Conservation (phyloP, 106 monocot species). For the Dactylorhiza incarnata region DNA sequence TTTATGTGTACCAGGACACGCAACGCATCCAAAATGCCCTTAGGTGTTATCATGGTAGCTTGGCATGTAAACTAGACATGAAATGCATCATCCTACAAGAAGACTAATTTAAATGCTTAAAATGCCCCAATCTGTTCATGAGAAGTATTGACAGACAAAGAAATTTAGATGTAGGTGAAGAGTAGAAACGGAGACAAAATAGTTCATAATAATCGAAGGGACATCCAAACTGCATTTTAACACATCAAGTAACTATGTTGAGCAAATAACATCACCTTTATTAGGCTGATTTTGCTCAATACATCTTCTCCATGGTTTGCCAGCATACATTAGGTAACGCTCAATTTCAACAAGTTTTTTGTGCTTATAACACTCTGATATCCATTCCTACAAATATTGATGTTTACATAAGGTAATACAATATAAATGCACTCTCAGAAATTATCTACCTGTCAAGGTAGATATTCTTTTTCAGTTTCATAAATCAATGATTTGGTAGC, state of each 20-base stretch:
- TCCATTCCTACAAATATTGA: constrained; percentile 69
- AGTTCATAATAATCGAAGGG: not conserved
- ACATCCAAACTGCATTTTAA: not conserved
- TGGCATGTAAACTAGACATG: not conserved
- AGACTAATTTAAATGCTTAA: not conserved
- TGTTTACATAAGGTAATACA: not conserved
- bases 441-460: not conserved
- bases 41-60: not conserved
- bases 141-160: not conserved
- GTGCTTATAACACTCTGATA: constrained; percentile 62
- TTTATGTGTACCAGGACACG: not conserved
- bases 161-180: not conserved
- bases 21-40: not conserved
- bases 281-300: constrained; percentile 17
- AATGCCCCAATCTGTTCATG: not conserved
- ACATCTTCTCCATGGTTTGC: constrained; percentile 84
- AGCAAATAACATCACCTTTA: constrained; percentile 18
- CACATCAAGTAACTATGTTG: no score
- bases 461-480: not conserved
- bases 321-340: constrained; percentile 79
- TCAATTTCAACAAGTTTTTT: constrained; percentile 89
- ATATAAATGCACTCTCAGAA: not conserved
- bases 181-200: not conserved
- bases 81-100: not conserved
- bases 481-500: not conserved